Conservation (phyloP, 345 rosid species). For the Psidium guajava region DNA sequence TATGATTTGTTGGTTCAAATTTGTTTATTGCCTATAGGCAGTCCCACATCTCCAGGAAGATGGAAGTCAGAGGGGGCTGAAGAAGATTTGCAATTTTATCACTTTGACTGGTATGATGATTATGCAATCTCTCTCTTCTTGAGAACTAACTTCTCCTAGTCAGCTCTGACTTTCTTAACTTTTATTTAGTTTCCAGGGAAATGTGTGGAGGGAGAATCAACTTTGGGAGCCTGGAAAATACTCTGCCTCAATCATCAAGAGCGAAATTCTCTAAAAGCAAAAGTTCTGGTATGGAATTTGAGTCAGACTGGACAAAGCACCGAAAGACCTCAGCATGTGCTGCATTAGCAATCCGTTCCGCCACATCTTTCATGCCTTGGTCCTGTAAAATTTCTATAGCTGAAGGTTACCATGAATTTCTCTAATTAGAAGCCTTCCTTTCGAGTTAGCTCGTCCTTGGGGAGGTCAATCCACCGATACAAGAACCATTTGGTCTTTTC, state of each 20-base stretch:
- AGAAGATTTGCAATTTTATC: constrained; percentile 15
- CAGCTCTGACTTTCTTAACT: background rate
- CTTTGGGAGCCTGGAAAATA: constrained; percentile 15
- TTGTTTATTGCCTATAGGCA: background rate
- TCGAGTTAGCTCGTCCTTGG: constrained; percentile 3
- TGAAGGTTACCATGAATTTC: constrained; percentile 70
- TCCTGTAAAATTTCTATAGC: constrained; percentile 76
- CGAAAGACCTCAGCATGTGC: constrained; percentile 37
- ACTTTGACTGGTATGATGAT: constrained; percentile 37
- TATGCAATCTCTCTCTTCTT: background rate
- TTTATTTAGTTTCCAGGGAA: constrained; percentile 28
- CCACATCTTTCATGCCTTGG: constrained; percentile 67
- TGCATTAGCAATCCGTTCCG: constrained; percentile 46
- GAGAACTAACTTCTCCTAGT: background rate
- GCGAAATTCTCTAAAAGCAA: constrained; percentile 10
- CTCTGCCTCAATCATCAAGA: constrained; percentile 7
- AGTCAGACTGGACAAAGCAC: constrained; percentile 45
- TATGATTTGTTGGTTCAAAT: background rate
- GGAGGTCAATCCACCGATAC: constrained; percentile 3
- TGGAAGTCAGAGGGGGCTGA: constrained; percentile 81
- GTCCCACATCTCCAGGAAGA: constrained; percentile 6
- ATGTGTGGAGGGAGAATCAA: constrained; percentile 37
- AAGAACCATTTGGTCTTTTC: constrained; percentile 11
- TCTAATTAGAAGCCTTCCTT: constrained; percentile 13
- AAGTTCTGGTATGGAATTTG: constrained; percentile 69